A percentile compares a stretch with the other conserved stretches of the same genome.
These are phyloP conservation scores for Multifurca ochricompacta DNA, from an alignment of 768 basidiomycete species.

Conservation along the genomic window DNA sequence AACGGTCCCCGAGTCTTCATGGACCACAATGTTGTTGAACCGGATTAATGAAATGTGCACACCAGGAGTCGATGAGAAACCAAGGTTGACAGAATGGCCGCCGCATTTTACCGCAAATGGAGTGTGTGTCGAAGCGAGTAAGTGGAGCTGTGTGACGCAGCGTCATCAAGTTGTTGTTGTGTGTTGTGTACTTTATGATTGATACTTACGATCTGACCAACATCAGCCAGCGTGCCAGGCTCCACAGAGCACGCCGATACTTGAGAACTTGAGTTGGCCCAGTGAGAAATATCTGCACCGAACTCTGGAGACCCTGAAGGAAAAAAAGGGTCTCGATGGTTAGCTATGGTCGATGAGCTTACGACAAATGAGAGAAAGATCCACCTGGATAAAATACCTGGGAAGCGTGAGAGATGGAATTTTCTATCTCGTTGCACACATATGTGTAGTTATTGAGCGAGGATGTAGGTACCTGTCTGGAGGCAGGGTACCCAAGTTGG, in stretches of 20 bases:
- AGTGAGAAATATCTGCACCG: slow-evolving; percentile 12
- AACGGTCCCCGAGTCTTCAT: slow-evolving; percentile 1
- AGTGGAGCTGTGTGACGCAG: background rate
- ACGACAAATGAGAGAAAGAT: no score
- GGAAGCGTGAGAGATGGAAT: background rate
- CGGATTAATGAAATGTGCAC: slow-evolving; percentile 22
- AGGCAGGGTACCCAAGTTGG: background rate
- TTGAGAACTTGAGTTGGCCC: slow-evolving; percentile 15
- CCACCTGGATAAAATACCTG: slow-evolving; percentile 6
- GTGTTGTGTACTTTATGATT: no score
- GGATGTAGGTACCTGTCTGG: background rate
- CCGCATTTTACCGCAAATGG: slow-evolving; percentile 22
- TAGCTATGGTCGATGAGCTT: no score
- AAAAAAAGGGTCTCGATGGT: background rate
- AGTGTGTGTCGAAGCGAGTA: background rate
- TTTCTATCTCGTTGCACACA: background rate
- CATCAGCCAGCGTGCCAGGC: slow-evolving; percentile 14
- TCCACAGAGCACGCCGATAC: slow-evolving; percentile 17
- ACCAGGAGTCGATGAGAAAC: slow-evolving; percentile 24
- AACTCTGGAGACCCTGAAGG: slow-evolving; percentile 13
- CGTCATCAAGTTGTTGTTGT: no score
- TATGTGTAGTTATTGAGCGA: background rate
- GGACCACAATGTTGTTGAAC: slow-evolving; percentile 14
- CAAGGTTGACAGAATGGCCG: slow-evolving; percentile 20
- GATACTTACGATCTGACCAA: slow-evolving; percentile 7